These are phyloP conservation scores for Chaetomiaceae sp. DNA, from an alignment of 2,329 filamentous ascomycete genomes.

Conservation along the genomic window DNA sequence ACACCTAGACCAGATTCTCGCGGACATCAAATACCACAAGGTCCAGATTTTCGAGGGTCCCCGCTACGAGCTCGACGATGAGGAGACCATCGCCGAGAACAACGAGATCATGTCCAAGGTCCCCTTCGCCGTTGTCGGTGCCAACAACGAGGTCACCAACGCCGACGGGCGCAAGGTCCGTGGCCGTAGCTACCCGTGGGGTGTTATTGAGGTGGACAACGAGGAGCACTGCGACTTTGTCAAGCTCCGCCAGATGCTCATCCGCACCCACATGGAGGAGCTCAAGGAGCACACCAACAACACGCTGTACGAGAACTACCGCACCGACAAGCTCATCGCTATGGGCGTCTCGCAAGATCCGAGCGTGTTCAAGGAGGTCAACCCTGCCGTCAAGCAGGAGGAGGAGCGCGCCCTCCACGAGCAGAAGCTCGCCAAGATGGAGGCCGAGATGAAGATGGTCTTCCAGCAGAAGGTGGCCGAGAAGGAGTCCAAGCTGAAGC, in stretches of 20 bases:
- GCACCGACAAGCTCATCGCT: conserved; percentile 95
- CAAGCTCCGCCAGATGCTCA: conserved; percentile 99
- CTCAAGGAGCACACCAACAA: conserved; percentile 99
- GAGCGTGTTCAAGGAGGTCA: conserved; percentile 99
- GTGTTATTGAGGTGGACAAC: conserved; percentile 98
- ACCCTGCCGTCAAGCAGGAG: conserved; percentile 99
- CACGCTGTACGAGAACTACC: conserved; percentile 97
- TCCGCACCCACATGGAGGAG: conserved; percentile 99
- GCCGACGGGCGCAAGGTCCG: conserved; percentile 92
- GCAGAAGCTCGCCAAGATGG: conserved; percentile 99
- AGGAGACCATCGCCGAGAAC: conserved; percentile 99
- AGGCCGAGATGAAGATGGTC: conserved; percentile 99
- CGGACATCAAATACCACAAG: conserved; percentile 93
- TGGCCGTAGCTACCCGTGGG: conserved; percentile 95
- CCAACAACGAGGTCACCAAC: conserved; percentile 88
- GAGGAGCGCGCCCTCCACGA: conserved; percentile 97
- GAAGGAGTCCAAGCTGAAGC: conserved; percentile 99
- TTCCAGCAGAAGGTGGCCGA: conserved; percentile 99
- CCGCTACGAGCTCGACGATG: conserved; percentile 96
- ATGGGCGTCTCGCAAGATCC: conserved; percentile 99
- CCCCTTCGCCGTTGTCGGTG: conserved; percentile 95
- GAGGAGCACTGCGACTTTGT: conserved; percentile 99
- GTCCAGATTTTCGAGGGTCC: conserved; percentile 99
- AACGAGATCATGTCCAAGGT: conserved; percentile 99
- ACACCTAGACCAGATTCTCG: conserved; percentile 65